Evolutionary conservation across 805 yeast genomes (phyloP).

Genomic region (Kuraishia borneana): DNA sequence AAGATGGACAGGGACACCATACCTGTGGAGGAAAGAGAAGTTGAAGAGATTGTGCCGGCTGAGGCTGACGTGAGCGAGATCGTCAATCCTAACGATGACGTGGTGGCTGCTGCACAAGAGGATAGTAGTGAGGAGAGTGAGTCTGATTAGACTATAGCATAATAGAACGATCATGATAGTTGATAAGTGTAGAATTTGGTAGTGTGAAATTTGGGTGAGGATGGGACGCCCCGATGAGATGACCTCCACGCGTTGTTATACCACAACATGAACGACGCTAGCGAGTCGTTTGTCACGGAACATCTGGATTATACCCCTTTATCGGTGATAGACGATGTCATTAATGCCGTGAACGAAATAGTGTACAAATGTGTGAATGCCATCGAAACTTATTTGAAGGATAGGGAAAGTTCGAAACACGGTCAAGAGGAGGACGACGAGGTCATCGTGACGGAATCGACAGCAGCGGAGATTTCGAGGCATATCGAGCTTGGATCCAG

Average conservation of each 20-base stretch:
- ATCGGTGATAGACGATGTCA: constrained; percentile 74
- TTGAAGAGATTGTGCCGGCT: not conserved
- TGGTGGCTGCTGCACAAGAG: not conserved
- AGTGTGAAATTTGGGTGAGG: too few relatives aligned
- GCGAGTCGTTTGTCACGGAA: constrained; percentile 59
- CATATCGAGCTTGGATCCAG: constrained; percentile 76
- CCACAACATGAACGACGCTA: not conserved
- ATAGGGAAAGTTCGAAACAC: constrained; percentile 5
- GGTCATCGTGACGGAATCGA: constrained; percentile 1
- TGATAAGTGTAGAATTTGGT: too few relatives aligned
- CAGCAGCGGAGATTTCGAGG: constrained; percentile 5
- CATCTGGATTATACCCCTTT: constrained; percentile 82
- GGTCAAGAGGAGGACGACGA: constrained; percentile 1
- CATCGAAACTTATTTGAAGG: constrained; percentile 50
- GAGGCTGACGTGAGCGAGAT: constrained; percentile 3
- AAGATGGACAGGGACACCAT: constrained; percentile 38
- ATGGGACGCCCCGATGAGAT: too few relatives aligned
- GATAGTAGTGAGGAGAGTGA: not conserved
- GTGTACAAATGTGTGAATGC: constrained; percentile 76
- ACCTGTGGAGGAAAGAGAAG: constrained; percentile 27
- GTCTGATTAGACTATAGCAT: not conserved
- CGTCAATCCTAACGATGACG: not conserved
- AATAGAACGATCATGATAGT: too few relatives aligned
- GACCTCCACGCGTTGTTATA: not conserved
- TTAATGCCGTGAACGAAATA: constrained; percentile 76